Conservation (phyloP, 148 eudicot genomes). For the Mesembryanthemum crystallinum region DNA sequence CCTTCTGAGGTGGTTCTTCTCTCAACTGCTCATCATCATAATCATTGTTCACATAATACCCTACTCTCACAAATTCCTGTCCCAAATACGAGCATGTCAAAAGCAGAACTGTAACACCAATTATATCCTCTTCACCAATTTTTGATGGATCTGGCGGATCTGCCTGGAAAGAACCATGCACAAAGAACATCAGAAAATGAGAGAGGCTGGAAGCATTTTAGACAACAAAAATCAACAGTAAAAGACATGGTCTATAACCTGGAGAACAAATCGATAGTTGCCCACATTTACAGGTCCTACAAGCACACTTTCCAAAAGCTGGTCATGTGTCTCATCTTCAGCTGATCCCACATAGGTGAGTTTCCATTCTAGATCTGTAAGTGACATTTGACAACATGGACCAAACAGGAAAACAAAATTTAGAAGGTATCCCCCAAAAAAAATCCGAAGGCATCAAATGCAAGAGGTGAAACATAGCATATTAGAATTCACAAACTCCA, state of each 20-base stretch:
- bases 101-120: constrained; percentile 82
- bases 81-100: constrained; percentile 85
- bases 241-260: constrained; percentile 39
- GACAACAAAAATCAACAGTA: not conserved
- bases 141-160: constrained; percentile 90
- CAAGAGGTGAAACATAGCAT: not conserved
- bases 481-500: not conserved
- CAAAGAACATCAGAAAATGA: constrained; percentile 1
- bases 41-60: constrained; percentile 86
- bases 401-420: not conserved
- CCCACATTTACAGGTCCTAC: constrained; percentile 96
- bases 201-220: not conserved
- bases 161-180: constrained; percentile 47
- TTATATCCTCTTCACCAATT: constrained; percentile 84
- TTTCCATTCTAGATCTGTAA: constrained; percentile 90
- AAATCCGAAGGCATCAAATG: not conserved
- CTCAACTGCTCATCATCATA: constrained; percentile 77
- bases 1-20: constrained; percentile 92
- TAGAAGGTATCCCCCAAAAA: not conserved
- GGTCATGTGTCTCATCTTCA: constrained; percentile 94
- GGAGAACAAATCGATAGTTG: constrained; percentile 84
- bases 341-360: constrained; percentile 94
- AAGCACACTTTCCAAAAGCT: constrained; percentile 87
- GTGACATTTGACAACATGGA: not conserved
- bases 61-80: constrained; percentile 86